Evolutionary conservation across 2,329 filamentous ascomycete species (phyloP).

Genomic region (Acephala macrosclerotiorum): DNA sequence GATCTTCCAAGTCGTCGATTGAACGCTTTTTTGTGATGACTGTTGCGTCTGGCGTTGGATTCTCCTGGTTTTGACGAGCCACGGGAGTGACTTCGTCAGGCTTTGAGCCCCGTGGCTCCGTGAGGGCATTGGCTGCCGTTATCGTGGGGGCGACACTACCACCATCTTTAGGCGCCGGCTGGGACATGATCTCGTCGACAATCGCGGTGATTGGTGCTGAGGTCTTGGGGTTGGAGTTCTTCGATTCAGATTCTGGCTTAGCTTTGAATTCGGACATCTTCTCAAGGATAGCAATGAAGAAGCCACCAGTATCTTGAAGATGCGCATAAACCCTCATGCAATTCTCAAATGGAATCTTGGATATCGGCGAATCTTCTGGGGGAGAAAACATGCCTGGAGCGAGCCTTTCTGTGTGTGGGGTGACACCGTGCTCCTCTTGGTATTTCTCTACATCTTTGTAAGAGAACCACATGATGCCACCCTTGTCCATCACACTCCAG

Average conservation of each 20-base stretch:
- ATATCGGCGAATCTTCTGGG: slow-evolving; percentile 58
- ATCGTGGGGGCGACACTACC: slow-evolving; percentile 42
- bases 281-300: slow-evolving; percentile 96
- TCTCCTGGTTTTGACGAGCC: slow-evolving; percentile 44
- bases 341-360: slow-evolving; percentile 79
- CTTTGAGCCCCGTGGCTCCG: slow-evolving; percentile 34
- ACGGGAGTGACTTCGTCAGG: slow-evolving; percentile 42
- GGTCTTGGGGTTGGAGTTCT: slow-evolving; percentile 53
- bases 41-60: slow-evolving; percentile 33
- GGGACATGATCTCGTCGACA: slow-evolving; percentile 50
- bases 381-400: slow-evolving; percentile 84
- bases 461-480: slow-evolving; percentile 77
- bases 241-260: slow-evolving; percentile 69
- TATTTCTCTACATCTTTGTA: slow-evolving; percentile 84
- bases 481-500: slow-evolving; percentile 94
- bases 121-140: slow-evolving; percentile 42
- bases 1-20: slow-evolving; percentile 43
- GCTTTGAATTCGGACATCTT: slow-evolving; percentile 88
- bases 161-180: slow-evolving; percentile 41
- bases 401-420: slow-evolving; percentile 69
- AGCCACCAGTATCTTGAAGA: slow-evolving; percentile 93
- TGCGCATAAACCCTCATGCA: slow-evolving; percentile 97
- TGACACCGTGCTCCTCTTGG: slow-evolving; percentile 65
- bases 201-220: slow-evolving; percentile 43
- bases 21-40: slow-evolving; percentile 45